Conservation (phyloP, 208 protist genomes). For the Naegleria fowleri region DNA sequence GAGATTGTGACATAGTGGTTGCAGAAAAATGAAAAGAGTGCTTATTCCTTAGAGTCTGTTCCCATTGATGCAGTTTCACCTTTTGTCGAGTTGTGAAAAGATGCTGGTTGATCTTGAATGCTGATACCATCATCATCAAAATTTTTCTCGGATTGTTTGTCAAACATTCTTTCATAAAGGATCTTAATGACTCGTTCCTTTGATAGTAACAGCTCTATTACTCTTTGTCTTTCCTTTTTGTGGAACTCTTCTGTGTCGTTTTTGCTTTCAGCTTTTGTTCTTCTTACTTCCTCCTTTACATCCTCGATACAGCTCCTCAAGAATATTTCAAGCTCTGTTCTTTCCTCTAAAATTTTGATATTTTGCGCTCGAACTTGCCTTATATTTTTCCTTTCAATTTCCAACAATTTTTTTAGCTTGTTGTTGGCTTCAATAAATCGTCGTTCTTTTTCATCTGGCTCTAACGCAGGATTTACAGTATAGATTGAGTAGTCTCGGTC, state of each 20-base stretch:
- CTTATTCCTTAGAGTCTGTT: not conserved
- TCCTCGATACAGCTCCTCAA: constrained; percentile 20
- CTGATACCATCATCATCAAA: not conserved
- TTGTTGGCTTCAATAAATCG: not conserved
- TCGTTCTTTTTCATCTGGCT: not conserved
- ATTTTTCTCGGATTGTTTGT: not conserved
- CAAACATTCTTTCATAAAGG: constrained; percentile 22
- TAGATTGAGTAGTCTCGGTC: not conserved
- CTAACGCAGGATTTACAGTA: not conserved
- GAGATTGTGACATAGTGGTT: not conserved
- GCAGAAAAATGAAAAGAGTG: too few relatives aligned
- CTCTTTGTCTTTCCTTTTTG: not conserved
- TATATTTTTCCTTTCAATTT: constrained; percentile 1
- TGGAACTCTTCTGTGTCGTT: not conserved
- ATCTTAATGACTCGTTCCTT: constrained; percentile 24
- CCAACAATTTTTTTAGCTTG: not conserved
- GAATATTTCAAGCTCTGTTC: constrained; percentile 26
- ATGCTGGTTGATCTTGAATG: too few relatives aligned
- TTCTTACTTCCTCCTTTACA: not conserved
- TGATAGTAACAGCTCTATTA: constrained; percentile 12
- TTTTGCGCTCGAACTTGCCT: not conserved
- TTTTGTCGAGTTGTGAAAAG: too few relatives aligned
- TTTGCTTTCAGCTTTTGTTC: not conserved
- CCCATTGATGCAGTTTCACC: not conserved
- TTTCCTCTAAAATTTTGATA: not conserved